Conservation (phyloP, 306 rosid genomes). For the Herpetospermum pedunculosum region DNA sequence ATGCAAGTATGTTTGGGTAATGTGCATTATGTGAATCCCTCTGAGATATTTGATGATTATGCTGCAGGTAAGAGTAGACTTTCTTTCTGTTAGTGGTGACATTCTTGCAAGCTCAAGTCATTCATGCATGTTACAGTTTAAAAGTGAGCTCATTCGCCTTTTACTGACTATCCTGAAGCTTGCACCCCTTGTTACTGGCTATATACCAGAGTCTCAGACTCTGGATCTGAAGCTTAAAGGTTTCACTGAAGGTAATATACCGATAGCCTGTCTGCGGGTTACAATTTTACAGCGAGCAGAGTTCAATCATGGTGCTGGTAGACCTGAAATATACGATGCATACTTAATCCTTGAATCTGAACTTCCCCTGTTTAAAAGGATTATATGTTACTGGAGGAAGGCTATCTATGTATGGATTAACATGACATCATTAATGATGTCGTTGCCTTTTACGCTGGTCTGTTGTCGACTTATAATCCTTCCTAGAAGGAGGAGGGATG, state of each 20-base stretch:
- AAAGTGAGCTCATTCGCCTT: conserved; percentile 64
- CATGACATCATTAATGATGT: too few relatives aligned
- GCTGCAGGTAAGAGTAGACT: conserved; percentile 47
- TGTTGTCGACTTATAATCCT: too few relatives aligned
- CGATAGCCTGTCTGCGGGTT: conserved; percentile 59
- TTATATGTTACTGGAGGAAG: conserved; percentile 72
- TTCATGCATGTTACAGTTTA: conserved; percentile 67
- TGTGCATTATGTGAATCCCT: neutral
- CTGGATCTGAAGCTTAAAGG: conserved; percentile 53
- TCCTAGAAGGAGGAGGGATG: conserved; percentile 34
- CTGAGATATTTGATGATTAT: neutral
- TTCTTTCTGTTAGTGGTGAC: conserved; percentile 42
- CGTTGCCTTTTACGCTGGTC: too few relatives aligned
- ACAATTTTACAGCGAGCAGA: conserved; percentile 66
- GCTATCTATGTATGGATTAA: conserved; percentile 55
- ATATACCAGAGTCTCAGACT: conserved; percentile 49
- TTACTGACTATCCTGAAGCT: conserved; percentile 46
- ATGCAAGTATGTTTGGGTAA: neutral
- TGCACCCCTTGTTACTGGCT: conserved; percentile 62
- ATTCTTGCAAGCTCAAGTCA: conserved; percentile 55
- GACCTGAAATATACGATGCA: conserved; percentile 74
- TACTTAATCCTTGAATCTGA: conserved; percentile 38
- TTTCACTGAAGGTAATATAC: conserved; percentile 40
- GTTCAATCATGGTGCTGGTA: conserved; percentile 62
- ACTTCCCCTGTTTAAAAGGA: conserved; percentile 48